Evolutionary conservation across 495 filamentous ascomycete genomes (phyloP), one percentile per base, ranked within the genome.

Genomic region (Tuber calosporum): DNA sequence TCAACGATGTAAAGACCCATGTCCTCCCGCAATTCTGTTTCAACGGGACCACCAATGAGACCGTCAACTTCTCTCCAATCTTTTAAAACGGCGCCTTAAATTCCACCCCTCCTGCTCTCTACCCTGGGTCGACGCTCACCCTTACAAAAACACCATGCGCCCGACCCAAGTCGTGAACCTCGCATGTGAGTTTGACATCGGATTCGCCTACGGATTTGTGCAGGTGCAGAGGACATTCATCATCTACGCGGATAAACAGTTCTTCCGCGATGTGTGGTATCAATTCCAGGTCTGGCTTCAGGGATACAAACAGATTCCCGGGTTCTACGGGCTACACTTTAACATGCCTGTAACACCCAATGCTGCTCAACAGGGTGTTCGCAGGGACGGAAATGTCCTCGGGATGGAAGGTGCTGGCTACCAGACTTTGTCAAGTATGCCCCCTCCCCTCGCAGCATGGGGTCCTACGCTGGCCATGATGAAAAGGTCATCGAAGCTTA

Each of bases 401-500:
- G 45, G 45, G 2, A n/a, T 53, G 45, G 45, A 45, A 2, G 45
- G 22, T 53, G 45, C 45, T 26, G 45, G 45, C 6, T 3, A 26
- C 22, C 45, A n/a, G 22, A 53, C 45, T 26, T 53, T 53, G 45
- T 53, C 45, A 2, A 53, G 22, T 53, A 53, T 26, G 1, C 22
- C 22, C 45, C 8, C 45, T 22, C 8, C n/a, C 22, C 43, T 39
- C 39, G 6, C 2, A 53, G 45, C n/a, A 53, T 53, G 22, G 9
- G 45, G 45, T 53, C 45, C 7, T 84, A 85, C 75, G 83, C 82
- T 4, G 84, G 79, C 7, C 76, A 79, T 20, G 82, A 81, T 74
- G 83, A 85, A 72, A 72, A 83, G 71, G 81, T 83, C 0, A 84
- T 83, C 66, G 72, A 69, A 1, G 82, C 82, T 5, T 84, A 85